Evolutionary conservation across 345 rosid species (phyloP).

Genomic region (Passiflora organensis): DNA sequence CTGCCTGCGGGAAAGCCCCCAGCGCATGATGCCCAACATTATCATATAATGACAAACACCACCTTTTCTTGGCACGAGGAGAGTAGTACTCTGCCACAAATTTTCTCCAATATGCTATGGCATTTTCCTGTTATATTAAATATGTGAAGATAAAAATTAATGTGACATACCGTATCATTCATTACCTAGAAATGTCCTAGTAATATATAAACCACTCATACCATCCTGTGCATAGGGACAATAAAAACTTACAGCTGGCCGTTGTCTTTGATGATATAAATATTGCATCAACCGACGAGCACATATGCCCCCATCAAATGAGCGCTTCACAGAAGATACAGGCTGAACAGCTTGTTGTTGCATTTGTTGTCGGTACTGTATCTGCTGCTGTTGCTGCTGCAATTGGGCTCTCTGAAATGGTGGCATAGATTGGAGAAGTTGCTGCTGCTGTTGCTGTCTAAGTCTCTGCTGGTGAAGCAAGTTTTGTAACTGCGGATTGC

Average conservation of each 20-base stretch:
- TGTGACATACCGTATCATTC: too few relatives aligned
- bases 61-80: conserved; percentile 93
- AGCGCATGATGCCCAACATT: conserved; percentile 90
- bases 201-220: background rate
- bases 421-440: conserved; percentile 71
- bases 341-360: conserved; percentile 81
- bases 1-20: conserved; percentile 93
- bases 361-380: conserved; percentile 69
- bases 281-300: conserved; percentile 96
- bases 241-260: conserved; percentile 60
- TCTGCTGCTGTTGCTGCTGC: conserved; percentile 77
- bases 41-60: conserved; percentile 90
- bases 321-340: conserved; percentile 43
- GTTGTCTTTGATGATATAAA: conserved; percentile 84
- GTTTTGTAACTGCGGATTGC: conserved; percentile 65
- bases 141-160: background rate
- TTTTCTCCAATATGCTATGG: conserved; percentile 92
- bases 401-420: conserved; percentile 75
- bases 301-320: conserved; percentile 74
- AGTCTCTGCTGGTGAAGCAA: conserved; percentile 73
- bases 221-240: background rate
- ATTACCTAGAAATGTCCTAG: background rate
- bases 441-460: conserved; percentile 53
- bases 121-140: conserved; percentile 58
- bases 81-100: conserved; percentile 90